Base-by-base conservation (phyloP, 768 basidiomycete genomes). In the Pleurotus sapidus region DNA sequence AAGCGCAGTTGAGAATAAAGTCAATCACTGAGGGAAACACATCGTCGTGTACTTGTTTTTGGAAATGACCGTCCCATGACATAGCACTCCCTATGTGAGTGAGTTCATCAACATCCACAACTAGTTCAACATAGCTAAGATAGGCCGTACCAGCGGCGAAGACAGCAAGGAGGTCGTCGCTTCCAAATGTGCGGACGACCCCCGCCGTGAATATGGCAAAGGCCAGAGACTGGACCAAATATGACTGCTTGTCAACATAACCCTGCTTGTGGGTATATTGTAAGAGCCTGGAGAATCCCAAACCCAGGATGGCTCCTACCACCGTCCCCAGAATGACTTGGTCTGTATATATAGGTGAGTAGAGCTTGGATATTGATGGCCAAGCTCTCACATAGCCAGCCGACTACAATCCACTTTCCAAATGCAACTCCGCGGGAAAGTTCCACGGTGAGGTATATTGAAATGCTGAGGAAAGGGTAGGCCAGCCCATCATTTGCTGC, bases 401-500 rank as follows among this genome's bases (percentile, higher is more conserved):
- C 91, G 53, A 95, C 73, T 42, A 94, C 79, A 55, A 95, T 74
- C 95, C 97, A 97, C 65, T 94, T 83, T 11, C 78, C 84, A 34
- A 97, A 73, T 4, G 94, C 93, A 8, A 77, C 77, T 0, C 76
- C 71, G 12, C 73, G 77, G 3, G 86, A 81, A 0, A 78, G 65
- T 60, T 96, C 92, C 4, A 93, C 62, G 8, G 87, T 87, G 46
- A 98, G 77, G 68, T 96, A 98, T 8, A 98, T 78, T 2, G 95
- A 84, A 53, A 98, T 79, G 24, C 84, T 82, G 56, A 98, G 77
- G 69, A 98, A 98, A 0, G 95, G 95, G 69, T 95, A 97, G 1
- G 95, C 94, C 12, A 98, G 80, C 1, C 97, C 97, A 63, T 98
- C 97, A 70, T 99, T 99, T 5, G 92, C 88, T 0, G 95, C 97